These are phyloP conservation scores for Aureobasidium sp. DNA, from an alignment of 2,329 filamentous ascomycete genomes.

Conservation along the genomic window DNA sequence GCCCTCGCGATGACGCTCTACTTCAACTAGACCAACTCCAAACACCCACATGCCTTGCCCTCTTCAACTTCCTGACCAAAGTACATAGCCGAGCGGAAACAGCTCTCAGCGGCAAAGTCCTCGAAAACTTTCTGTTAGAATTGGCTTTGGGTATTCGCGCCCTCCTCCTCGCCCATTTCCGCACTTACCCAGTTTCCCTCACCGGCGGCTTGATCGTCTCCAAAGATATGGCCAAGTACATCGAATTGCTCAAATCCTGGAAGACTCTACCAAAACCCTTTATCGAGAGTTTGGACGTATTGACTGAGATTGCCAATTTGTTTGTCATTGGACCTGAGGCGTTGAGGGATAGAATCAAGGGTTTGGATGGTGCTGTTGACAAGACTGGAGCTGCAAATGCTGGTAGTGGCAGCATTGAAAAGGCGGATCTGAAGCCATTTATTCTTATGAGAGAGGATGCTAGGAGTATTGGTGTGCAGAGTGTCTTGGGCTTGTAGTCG, in stretches of 20 bases:
- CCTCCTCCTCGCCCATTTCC: conserved; percentile 85
- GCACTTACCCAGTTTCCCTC: conserved; percentile 86
- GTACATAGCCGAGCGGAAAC: conserved; percentile 56
- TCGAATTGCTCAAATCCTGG: conserved; percentile 78
- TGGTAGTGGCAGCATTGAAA: conserved; percentile 35
- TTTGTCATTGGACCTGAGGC: conserved; percentile 76
- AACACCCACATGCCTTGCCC: conserved; percentile 74
- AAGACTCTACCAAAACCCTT: conserved; percentile 47
- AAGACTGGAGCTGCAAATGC: conserved; percentile 9
- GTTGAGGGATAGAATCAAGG: conserved; percentile 44
- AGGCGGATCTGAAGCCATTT: conserved; percentile 66
- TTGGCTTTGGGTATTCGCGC: conserved; percentile 70
- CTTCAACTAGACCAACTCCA: conserved; percentile 65
- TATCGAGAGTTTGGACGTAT: conserved; percentile 60
- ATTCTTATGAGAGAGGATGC: conserved; percentile 80
- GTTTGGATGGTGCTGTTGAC: conserved; percentile 26
- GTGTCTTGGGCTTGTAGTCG: conserved; percentile 53
- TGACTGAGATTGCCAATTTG: conserved; percentile 88
- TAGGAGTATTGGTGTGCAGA: conserved; percentile 72
- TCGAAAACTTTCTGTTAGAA: conserved; percentile 75
- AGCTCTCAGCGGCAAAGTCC: conserved; percentile 75
- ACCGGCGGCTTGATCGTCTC: conserved; percentile 91
- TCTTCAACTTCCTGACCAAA: conserved; percentile 67
- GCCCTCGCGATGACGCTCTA: conserved; percentile 71
- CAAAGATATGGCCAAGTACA: conserved; percentile 93